Evolutionary conservation across 2,329 filamentous ascomycete species (phyloP), one percentile per base, ranked within the genome.

Genomic region (Daldinia sp.): DNA sequence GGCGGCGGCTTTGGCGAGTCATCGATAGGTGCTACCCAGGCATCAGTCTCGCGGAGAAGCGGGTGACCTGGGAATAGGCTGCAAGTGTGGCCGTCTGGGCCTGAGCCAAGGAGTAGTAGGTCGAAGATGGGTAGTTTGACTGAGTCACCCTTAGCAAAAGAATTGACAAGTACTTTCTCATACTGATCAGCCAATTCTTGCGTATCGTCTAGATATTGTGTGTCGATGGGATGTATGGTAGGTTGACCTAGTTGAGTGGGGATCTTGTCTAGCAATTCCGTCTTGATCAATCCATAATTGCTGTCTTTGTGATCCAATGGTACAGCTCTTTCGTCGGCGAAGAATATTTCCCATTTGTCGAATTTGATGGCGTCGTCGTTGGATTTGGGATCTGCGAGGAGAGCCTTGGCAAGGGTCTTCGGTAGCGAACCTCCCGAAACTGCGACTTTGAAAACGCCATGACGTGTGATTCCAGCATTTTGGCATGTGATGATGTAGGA

Each of bases 11-110:
- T 99, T 51, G 95, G 95, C 41, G 93, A 96, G 81, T 98, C 92
- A 73, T 90, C 88, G 74, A 97, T 96, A 45, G 93, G 87, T 11
- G 94, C 90, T 41, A 98, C 93, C 95, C 95, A 99, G 55, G 94
- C 93, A 72, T 89, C 90, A 32, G 87, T 87, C 81, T 98, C 94
- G 68, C 93, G 88, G 69, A 98, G 85, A 55, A 98, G 85, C 61
- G 90, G 86, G 76, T 97, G 94, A 57, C 90, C 90, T 4, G 95
- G 95, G 83, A 99, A 99, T 53, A 99, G 83, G 72, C 91, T 95
- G 88, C 95, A 98, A 30, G 95, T 98, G 81, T 99, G 95, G 53
- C 95, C 95, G 77, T 98, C 95, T 11, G 95, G 94, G 0, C 95
- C 95, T 76, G 92, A 96, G 72, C 95, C 95, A 39, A 99, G 88